Evolutionary conservation across 106 monocot species (phyloP).

Genomic region (Triglochin maritima): DNA sequence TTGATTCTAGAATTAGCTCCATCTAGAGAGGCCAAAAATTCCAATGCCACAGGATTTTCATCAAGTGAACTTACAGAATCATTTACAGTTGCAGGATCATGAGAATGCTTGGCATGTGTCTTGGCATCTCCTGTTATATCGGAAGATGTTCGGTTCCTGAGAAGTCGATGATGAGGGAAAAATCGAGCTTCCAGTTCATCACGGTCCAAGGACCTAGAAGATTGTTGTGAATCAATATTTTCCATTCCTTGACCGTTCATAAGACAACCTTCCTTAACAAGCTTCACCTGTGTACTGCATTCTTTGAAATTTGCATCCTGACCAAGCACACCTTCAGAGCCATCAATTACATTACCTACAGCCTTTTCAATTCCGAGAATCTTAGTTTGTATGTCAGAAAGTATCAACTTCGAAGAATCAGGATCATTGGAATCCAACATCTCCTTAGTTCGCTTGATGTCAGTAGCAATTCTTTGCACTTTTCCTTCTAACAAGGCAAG

Average conservation of each 20-base stretch:
- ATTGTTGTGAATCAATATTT: conserved; percentile 1
- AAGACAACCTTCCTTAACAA: not conserved
- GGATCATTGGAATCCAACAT: conserved; percentile 70
- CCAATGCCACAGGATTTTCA: conserved; percentile 53
- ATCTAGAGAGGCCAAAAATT: conserved; percentile 69
- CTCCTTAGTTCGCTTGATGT: conserved; percentile 87
- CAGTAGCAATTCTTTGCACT: conserved; percentile 87
- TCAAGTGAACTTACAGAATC: conserved; percentile 31
- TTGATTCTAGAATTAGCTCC: conserved; percentile 9
- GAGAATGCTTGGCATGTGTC: not conserved
- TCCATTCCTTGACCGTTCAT: not conserved
- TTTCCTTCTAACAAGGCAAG: conserved; percentile 78
- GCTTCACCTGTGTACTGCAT: conserved; percentile 7
- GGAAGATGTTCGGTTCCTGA: conserved; percentile 22
- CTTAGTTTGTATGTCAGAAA: conserved; percentile 82
- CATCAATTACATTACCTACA: conserved; percentile 46
- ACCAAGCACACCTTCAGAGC: conserved; percentile 13
- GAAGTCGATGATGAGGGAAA: conserved; percentile 75
- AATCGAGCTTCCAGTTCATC: conserved; percentile 83
- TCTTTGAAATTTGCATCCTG: conserved; percentile 10
- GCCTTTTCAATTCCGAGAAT: conserved; percentile 80
- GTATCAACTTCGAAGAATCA: conserved; percentile 58
- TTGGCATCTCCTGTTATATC: not conserved
- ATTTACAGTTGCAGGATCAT: conserved; percentile 4
- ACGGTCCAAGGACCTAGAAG: conserved; percentile 30